Percentiles rank a stretch among this genome's conserved stretches.
These are phyloP conservation scores for Eucalyptus leucophloia DNA, from an alignment of 345 rosid genomes.

Conservation along the genomic window DNA sequence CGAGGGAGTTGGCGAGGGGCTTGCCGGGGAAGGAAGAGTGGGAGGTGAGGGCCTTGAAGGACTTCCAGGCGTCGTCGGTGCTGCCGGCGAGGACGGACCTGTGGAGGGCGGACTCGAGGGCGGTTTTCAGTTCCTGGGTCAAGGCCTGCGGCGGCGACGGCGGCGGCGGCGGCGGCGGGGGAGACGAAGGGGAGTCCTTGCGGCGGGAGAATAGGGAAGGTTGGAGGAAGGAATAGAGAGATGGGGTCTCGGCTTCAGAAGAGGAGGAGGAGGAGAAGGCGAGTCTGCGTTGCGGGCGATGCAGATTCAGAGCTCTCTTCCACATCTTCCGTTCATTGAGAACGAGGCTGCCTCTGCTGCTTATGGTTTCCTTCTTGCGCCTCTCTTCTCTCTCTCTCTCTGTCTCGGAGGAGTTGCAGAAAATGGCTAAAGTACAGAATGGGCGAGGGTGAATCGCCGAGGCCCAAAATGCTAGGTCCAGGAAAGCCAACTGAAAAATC, in stretches of 20 bases:
- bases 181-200: not conserved
- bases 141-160: slow-evolving; percentile 13
- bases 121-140: slow-evolving; percentile 25
- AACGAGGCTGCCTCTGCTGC: not conserved
- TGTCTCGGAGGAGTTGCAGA: not conserved
- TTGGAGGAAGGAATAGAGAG: slow-evolving; percentile 73
- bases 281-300: slow-evolving; percentile 1
- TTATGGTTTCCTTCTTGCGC: not conserved
- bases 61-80: slow-evolving; percentile 76
- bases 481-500: not conserved
- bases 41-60: slow-evolving; percentile 55
- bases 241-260: slow-evolving; percentile 17
- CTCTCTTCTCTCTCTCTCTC: not conserved
- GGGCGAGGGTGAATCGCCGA: not conserved
- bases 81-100: slow-evolving; percentile 30
- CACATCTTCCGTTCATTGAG: not conserved
- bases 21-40: slow-evolving; percentile 40
- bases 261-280: slow-evolving; percentile 3
- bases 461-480: not conserved
- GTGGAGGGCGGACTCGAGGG: slow-evolving; percentile 45
- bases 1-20: slow-evolving; percentile 59
- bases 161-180: not conserved
- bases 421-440: not conserved
- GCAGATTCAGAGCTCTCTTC: not conserved
- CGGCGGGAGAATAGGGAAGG: slow-evolving; percentile 48